Conservation (phyloP, 768 basidiomycete species). For the Strobilomyces dryophilus region DNA sequence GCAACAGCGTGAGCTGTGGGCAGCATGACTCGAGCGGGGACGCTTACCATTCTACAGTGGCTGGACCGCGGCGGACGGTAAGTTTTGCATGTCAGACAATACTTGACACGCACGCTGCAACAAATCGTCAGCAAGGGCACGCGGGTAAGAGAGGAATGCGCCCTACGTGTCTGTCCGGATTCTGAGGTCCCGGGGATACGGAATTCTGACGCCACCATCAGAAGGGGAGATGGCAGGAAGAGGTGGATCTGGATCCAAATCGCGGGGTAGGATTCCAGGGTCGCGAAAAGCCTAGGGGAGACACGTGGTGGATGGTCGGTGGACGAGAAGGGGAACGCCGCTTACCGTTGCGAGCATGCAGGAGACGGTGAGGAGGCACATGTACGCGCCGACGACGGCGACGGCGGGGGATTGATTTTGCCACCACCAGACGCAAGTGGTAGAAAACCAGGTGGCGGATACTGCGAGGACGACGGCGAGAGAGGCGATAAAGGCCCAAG, state of each 20-base stretch:
- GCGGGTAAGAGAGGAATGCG: neutral
- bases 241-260: constrained; percentile 84
- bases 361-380: constrained; percentile 62
- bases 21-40: neutral
- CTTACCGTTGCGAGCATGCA: constrained; percentile 76
- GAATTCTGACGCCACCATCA: constrained; percentile 57
- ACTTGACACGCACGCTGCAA: constrained; percentile 82
- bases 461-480: constrained; percentile 61
- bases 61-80: constrained; percentile 93
- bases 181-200: constrained; percentile 77
- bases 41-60: constrained; percentile 86
- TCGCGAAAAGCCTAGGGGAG: constrained; percentile 63
- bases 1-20: constrained; percentile 1
- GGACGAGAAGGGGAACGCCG: constrained; percentile 10
- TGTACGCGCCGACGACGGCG: constrained; percentile 60
- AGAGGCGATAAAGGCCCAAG: constrained; percentile 72
- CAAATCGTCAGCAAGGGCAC: neutral
- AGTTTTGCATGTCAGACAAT: constrained; percentile 87
- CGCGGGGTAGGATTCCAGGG: constrained; percentile 85
- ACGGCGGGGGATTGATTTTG: constrained; percentile 65
- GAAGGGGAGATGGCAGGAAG: constrained; percentile 59
- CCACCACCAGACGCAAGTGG: constrained; percentile 92
- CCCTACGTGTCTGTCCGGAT: constrained; percentile 76
- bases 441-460: constrained; percentile 81
- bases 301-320: neutral